Evolutionary conservation across 176 grass and related monocot species (phyloP), one percentile per base, ranked within the genome.

Genomic region (Zea luxurians): DNA sequence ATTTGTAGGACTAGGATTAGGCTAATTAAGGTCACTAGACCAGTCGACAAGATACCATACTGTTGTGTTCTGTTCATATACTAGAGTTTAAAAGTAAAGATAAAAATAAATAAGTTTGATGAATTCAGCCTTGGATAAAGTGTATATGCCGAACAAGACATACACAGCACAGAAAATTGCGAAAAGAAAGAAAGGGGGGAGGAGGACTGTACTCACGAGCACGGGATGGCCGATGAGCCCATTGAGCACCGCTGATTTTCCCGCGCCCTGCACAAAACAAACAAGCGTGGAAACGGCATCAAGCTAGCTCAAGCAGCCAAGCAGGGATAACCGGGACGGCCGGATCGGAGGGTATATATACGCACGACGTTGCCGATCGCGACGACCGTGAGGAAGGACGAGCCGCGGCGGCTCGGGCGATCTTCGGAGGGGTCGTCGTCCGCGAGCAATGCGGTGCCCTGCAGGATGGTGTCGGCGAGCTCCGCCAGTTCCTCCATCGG

Each of bases 191-290:
- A 41, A 20, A 53, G 38, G 57, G 34, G 2, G 38, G 57, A n/a
- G 2, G 15, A 1, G 58, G 68, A 36, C 8, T 49, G 55, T 44
- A 68, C 86, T 58, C 83, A 97, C 93, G 78, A 97, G 88, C 44
- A 97, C 88, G 18, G 93, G 93, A 78, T 93, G 90, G 16, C 93
- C 88, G 59, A 97, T 93, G 62, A 97, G 87, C 48, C 90, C 86
- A 76, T 97, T 97, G 46, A 97, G 83, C 71, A 89, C 88, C 42
- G 90, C 90, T 45, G 93, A 93, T 87, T 97, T 97, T 6, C 93
- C 93, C 4, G 90, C 83, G 61, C 90, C 88, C 90, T 97, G 85
- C 77, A 89, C 68, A 73, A 73, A 72, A 53, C 0, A 7, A 15
- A 64, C 38, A 74, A 20, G 55, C 36, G 9, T 40, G 54, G n/a